A percentile compares a stretch with the other conserved stretches of the same genome.
phyloP scores from a whole-genome alignment of 2,329 filamentous ascomycete genomes.

The Pseudopyricularia cyperi region DNA sequence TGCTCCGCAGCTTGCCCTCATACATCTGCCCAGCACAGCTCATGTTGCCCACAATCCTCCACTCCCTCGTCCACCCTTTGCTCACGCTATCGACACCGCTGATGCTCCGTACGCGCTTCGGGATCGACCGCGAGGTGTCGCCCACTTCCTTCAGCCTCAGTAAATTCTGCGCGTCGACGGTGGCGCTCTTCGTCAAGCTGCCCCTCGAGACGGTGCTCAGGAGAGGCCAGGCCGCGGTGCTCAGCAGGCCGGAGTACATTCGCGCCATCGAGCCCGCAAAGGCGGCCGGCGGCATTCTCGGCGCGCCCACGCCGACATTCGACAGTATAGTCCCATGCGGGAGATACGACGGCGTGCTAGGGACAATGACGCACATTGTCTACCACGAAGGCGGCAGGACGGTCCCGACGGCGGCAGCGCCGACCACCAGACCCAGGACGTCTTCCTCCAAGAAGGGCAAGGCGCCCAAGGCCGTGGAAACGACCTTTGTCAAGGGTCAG shows the following conservation, averaged over 20 bases:
- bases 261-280: conserved; percentile 27
- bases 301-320: conserved; percentile 15
- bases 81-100: conserved; percentile 74
- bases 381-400: conserved; percentile 63
- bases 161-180: conserved; percentile 67
- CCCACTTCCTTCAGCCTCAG: conserved; percentile 71
- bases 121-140: conserved; percentile 69
- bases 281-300: not conserved
- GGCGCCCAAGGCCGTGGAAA: conserved; percentile 21
- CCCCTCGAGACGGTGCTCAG: conserved; percentile 87
- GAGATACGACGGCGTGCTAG: conserved; percentile 72
- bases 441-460: conserved; percentile 18
- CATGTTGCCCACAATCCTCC: conserved; percentile 71
- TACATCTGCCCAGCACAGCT: conserved; percentile 59
- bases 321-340: conserved; percentile 72
- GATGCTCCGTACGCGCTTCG: conserved; percentile 70
- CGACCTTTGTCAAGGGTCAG: conserved; percentile 46
- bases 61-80: conserved; percentile 72
- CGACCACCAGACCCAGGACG: conserved; percentile 9
- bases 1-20: conserved; percentile 66
- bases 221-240: conserved; percentile 68
- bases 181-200: conserved; percentile 74
- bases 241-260: conserved; percentile 40
- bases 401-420: conserved; percentile 19
- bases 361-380: conserved; percentile 80